These are phyloP conservation scores for Clonostachys sp. DNA, from an alignment of 2,329 filamentous ascomycete genomes.

Conservation along the genomic window DNA sequence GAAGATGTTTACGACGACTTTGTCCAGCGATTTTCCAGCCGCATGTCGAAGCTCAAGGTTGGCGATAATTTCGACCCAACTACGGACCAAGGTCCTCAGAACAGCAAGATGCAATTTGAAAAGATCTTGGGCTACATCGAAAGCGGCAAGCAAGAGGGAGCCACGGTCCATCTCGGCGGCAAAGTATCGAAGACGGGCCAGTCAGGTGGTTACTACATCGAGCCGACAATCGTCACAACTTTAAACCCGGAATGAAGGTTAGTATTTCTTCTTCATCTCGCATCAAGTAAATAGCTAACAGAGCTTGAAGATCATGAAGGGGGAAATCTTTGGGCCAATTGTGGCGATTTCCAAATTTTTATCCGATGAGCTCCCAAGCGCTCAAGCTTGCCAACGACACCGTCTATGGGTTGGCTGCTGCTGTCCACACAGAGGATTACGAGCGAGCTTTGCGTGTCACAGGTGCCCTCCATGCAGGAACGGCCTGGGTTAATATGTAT, in stretches of 20 bases:
- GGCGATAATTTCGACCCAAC: slow-evolving; percentile 50
- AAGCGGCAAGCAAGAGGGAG: slow-evolving; percentile 39
- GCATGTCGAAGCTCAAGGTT: slow-evolving; percentile 32
- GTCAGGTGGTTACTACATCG: slow-evolving; percentile 26
- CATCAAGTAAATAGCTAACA: not conserved
- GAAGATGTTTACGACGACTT: slow-evolving; percentile 2
- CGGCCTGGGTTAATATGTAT: slow-evolving; percentile 5
- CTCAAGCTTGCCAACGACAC: slow-evolving; percentile 40
- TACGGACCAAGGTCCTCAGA: slow-evolving; percentile 49
- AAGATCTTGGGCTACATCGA: slow-evolving; percentile 19
- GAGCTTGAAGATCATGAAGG: slow-evolving; percentile 28
- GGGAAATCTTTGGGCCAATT: slow-evolving; percentile 48
- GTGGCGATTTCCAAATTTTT: slow-evolving; percentile 41
- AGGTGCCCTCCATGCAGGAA: slow-evolving; percentile 5
- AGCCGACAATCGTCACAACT: slow-evolving; percentile 29
- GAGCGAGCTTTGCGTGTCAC: slow-evolving; percentile 4
- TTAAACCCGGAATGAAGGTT: slow-evolving; percentile 18
- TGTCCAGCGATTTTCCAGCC: not conserved
- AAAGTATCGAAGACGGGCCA: slow-evolving; percentile 34
- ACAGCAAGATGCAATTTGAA: slow-evolving; percentile 32
- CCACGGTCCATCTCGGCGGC: slow-evolving; percentile 60
- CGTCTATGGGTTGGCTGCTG: slow-evolving; percentile 30
- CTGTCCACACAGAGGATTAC: slow-evolving; percentile 4
- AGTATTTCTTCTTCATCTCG: not conserved
- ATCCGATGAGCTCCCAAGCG: slow-evolving; percentile 40